phyloP scores from a whole-genome alignment of 108 stramenopile genomes.

The Skeletonema marinoi region DNA sequence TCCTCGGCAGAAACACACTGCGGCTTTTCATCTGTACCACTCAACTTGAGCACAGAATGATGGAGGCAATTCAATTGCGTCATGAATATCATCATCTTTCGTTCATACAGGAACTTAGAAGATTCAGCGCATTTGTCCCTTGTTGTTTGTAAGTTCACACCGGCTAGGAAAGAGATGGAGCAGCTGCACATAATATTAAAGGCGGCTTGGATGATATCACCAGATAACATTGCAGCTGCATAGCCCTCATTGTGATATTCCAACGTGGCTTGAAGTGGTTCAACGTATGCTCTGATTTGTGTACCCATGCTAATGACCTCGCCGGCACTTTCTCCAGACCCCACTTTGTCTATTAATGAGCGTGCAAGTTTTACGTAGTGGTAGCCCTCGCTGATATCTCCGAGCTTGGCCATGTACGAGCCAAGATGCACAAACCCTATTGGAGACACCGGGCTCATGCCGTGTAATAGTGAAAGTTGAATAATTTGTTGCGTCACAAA shows the following conservation, averaged over 20 bases:
- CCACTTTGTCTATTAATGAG: constrained; percentile 1
- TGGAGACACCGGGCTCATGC: constrained; percentile 8
- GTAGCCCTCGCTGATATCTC: constrained; percentile 9
- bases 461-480: constrained; percentile 7
- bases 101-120: too few species aligned
- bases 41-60: too few species aligned
- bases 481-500: constrained; percentile 5
- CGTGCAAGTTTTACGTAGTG: constrained; percentile 3
- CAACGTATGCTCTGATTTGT: constrained; percentile 2
- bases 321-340: constrained; percentile 2
- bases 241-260: constrained; percentile 4
- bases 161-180: too few species aligned
- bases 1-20: too few species aligned
- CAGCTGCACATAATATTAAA: too few species aligned
- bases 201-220: constrained; percentile 3
- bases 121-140: too few species aligned
- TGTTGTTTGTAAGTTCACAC: too few species aligned
- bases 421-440: constrained; percentile 19
- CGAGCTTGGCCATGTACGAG: background rate
- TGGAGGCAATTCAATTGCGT: too few species aligned
- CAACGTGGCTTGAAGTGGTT: constrained; percentile 7
- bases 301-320: background rate
- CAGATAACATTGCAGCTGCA: constrained; percentile 6
- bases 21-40: too few species aligned
- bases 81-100: too few species aligned